These are phyloP conservation scores for Leavenworthia alabamica DNA, from an alignment of 345 rosid genomes.

Conservation along the genomic window DNA sequence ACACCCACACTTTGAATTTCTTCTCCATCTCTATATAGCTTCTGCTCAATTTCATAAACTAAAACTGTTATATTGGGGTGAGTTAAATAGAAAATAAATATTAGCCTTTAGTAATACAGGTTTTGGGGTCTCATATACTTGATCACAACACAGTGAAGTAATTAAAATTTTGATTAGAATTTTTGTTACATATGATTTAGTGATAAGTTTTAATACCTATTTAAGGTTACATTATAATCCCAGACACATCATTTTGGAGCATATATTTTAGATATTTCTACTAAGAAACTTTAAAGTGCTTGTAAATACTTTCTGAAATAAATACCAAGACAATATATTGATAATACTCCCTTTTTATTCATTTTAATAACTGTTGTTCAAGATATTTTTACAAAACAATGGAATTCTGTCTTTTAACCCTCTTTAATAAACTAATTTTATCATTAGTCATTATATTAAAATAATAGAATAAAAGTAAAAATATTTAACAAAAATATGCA, in stretches of 20 bases:
- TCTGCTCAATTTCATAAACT: slow-evolving; percentile 20
- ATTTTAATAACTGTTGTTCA: too few relatives aligned
- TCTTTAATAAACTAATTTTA: too few relatives aligned
- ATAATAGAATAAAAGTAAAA: too few relatives aligned
- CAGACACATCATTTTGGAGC: background rate
- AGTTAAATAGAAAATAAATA: background rate
- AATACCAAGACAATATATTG: background rate
- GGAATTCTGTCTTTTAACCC: too few relatives aligned
- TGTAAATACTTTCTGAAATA: background rate
- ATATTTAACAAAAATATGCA: too few relatives aligned
- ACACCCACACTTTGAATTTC: slow-evolving; percentile 48
- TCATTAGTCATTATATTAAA: too few relatives aligned
- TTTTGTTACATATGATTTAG: background rate
- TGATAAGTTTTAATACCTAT: background rate
- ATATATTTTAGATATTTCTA: background rate
- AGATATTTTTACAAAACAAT: too few relatives aligned
- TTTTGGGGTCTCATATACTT: background rate
- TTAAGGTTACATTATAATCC: background rate
- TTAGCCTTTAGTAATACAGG: background rate
- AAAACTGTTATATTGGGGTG: background rate
- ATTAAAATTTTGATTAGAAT: background rate
- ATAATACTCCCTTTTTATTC: too few relatives aligned
- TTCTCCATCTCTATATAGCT: slow-evolving; percentile 52
- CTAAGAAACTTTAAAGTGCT: background rate
- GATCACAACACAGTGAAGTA: background rate